Evolutionary conservation across 2,329 filamentous ascomycete species (phyloP).

Genomic region (Colletotrichum musae): DNA sequence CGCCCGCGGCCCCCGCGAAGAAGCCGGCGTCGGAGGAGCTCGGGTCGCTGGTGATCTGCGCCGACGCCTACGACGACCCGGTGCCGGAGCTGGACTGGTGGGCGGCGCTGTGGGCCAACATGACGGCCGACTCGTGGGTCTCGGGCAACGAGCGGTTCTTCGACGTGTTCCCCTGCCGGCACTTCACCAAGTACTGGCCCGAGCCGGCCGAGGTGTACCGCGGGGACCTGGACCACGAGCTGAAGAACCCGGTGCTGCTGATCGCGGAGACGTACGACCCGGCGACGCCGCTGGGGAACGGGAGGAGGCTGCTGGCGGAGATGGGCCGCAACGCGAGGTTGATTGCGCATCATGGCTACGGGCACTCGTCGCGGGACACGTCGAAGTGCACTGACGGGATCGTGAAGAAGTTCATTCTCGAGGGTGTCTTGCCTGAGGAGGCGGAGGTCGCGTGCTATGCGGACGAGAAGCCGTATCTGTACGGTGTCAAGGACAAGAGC

Average conservation of each 20-base stretch:
- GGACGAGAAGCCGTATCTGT: slow-evolving; percentile 63
- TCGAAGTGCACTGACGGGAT: slow-evolving; percentile 62
- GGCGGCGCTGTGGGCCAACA: slow-evolving; percentile 61
- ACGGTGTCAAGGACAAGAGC: slow-evolving; percentile 48
- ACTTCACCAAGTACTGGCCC: slow-evolving; percentile 62
- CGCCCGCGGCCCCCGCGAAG: slow-evolving; percentile 46
- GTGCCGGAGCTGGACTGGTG: slow-evolving; percentile 61
- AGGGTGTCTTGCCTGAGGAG: slow-evolving; percentile 57
- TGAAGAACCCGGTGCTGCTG: slow-evolving; percentile 61
- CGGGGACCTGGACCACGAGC: slow-evolving; percentile 59
- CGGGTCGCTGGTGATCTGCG: slow-evolving; percentile 58
- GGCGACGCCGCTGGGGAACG: slow-evolving; percentile 64
- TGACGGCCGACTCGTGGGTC: slow-evolving; percentile 62
- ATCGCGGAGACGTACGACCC: slow-evolving; percentile 66
- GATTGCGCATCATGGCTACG: slow-evolving; percentile 65
- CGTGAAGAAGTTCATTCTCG: slow-evolving; percentile 56
- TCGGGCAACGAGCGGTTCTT: slow-evolving; percentile 63
- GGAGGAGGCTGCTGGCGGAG: slow-evolving; percentile 57
- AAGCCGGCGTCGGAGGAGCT: slow-evolving; percentile 57
- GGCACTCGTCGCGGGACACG: slow-evolving; percentile 61
- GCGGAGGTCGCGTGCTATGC: slow-evolving; percentile 62
- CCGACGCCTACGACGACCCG: slow-evolving; percentile 61
- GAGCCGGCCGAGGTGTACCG: slow-evolving; percentile 62
- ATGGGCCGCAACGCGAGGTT: slow-evolving; percentile 65
- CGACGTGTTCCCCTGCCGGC: slow-evolving; percentile 61